A percentile compares a stretch with the other conserved stretches of the same genome.
phyloP scores from a whole-genome alignment of 2,329 filamentous ascomycete genomes.

The Aspergillus jensenii region DNA sequence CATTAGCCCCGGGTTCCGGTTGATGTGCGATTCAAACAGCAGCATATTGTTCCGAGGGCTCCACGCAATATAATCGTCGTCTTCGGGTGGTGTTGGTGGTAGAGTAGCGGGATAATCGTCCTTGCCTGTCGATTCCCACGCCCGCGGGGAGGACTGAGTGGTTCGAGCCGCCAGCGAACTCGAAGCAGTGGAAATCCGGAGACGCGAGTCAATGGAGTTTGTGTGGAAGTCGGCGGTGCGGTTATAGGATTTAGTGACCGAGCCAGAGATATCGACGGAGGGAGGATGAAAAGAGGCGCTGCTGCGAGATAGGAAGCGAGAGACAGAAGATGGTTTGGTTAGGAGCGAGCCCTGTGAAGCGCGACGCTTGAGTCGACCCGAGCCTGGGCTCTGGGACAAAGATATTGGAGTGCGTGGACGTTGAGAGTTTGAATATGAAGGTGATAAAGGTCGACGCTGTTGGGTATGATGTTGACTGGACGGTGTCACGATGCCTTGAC shows the following conservation, averaged over 20 bases:
- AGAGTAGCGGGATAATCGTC: constrained; percentile 35
- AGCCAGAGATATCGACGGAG: constrained; percentile 52
- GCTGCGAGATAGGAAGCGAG: constrained; percentile 37
- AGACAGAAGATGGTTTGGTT: constrained; percentile 34
- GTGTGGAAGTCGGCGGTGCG: constrained; percentile 27
- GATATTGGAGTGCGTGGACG: constrained; percentile 16
- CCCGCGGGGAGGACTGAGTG: constrained; percentile 35
- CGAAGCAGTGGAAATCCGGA: constrained; percentile 32
- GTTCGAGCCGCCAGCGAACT: constrained; percentile 27
- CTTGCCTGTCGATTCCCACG: constrained; percentile 26
- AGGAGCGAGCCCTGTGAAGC: constrained; percentile 38
- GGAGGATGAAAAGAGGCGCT: constrained; percentile 49
- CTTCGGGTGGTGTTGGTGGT: constrained; percentile 44
- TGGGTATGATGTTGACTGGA: constrained; percentile 13
- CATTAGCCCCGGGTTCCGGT: constrained; percentile 25
- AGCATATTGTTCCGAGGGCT: constrained; percentile 32
- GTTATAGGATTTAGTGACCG: constrained; percentile 24
- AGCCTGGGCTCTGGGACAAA: constrained; percentile 16
- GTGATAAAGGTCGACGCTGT: constrained; percentile 20
- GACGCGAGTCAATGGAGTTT: constrained; percentile 29
- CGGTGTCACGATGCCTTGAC: constrained; percentile 15
- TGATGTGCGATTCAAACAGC: constrained; percentile 29
- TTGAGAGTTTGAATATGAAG: constrained; percentile 15
- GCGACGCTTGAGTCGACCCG: constrained; percentile 33
- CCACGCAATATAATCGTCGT: constrained; percentile 41